These are phyloP conservation scores for Boechera divaricarpa DNA, from an alignment of 345 rosid species.

Conservation along the genomic window DNA sequence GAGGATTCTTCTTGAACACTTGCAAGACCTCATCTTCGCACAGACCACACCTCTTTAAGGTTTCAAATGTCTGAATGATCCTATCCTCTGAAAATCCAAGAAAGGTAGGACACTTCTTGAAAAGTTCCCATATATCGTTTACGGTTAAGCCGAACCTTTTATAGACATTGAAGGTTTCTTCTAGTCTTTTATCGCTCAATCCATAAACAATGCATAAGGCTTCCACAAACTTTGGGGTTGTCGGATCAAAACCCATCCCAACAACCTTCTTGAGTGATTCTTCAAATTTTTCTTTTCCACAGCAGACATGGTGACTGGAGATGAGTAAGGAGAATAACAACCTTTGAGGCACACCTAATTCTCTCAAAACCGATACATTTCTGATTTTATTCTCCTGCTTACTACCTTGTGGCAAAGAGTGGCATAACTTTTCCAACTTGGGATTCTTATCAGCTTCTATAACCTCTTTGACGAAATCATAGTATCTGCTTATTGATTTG, in stretches of 20 bases:
- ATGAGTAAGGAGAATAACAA: conserved; percentile 8
- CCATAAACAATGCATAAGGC: conserved; percentile 23
- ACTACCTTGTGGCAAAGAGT: background rate
- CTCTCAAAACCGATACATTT: conserved; percentile 33
- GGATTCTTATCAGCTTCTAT: background rate
- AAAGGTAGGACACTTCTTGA: conserved; percentile 27
- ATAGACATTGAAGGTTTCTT: background rate
- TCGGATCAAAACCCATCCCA: conserved; percentile 44
- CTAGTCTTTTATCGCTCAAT: conserved; percentile 4
- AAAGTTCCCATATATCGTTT: conserved; percentile 28
- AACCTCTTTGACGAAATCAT: conserved; percentile 32
- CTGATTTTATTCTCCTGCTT: conserved; percentile 7
- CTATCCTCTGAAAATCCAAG: conserved; percentile 26
- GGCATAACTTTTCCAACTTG: background rate
- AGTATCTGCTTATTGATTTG: background rate
- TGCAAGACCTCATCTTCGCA: background rate
- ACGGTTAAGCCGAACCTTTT: conserved; percentile 42
- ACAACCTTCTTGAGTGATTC: conserved; percentile 24
- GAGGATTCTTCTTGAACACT: conserved; percentile 5
- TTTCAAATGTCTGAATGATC: conserved; percentile 7
- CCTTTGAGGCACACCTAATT: conserved; percentile 36
- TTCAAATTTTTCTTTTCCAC: conserved; percentile 20
- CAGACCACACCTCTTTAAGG: conserved; percentile 2
- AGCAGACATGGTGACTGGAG: background rate
- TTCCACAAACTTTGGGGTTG: conserved; percentile 12